Base-by-base conservation (phyloP, 345 rosid species). In the Pseudoturritis turrita region DNA sequence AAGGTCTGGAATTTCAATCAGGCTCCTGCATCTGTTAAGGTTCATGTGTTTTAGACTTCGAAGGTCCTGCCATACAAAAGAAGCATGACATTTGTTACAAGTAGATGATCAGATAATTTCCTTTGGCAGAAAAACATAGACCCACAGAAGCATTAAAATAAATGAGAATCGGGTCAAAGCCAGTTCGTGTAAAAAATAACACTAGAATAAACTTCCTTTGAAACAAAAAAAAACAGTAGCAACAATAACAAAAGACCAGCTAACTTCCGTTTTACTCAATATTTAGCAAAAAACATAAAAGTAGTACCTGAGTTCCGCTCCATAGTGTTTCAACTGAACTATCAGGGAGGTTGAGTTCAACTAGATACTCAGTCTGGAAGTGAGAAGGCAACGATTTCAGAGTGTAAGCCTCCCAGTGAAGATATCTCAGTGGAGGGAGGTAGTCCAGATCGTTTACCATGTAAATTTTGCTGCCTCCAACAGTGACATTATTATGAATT, bases 321-420 rank as follows among this genome's bases (percentile, higher is more conserved):
- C 71, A 64, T 12, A 73, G 17, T 55, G 41, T 73, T 55, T 73
- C 51, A 45, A 64, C 14, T 35, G 70, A 63, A 26, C 70, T 53
- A 43, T 44, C 39, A 29, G 70, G 54, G 37, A 72, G 64, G 14
- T 29, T 72, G 19, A 72, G 62, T 36, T 63, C 40, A 63, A 72
- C 77, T 15, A 72, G 46, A 63, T 62, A 2, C 0, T 29, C 43
- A 54, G 69, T 72, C 14, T 62, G 52, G 31, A 64, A 64, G 31
- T 8, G 45, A 15, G 65, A 65, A 54, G 77, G 71, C 59, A 73
- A 45, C 18, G 51, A 64, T 11, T 33, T 64, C 0, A 15, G 39
- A 33, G 56, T 15, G 64, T 72, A 72, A 29, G 64, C 77, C 28
- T 72, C 64, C 77, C 64, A 62, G 36, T 41, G 62, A 71, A 71